Conservation (phyloP, 2,329 filamentous ascomycete genomes). For the Mycocentrospora acerina region DNA sequence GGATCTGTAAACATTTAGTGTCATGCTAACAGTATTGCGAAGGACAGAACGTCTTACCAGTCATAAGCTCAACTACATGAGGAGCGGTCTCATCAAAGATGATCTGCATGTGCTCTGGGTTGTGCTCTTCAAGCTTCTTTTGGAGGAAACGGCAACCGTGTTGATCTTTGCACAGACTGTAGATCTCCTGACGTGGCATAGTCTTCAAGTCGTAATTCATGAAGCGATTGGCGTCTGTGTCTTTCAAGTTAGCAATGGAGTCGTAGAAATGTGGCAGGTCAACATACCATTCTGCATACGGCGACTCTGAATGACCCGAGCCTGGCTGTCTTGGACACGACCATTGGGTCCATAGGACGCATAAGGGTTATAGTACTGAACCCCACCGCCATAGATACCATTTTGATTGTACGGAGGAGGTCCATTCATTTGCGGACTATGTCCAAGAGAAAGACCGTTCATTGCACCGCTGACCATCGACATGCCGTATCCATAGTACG, state of each 20-base stretch:
- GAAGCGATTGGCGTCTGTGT: constrained; percentile 64
- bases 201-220: constrained; percentile 80
- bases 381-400: constrained; percentile 23
- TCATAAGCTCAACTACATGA: constrained; percentile 97
- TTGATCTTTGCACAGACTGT: constrained; percentile 93
- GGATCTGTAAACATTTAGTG: constrained; percentile 56
- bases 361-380: constrained; percentile 32
- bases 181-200: constrained; percentile 75
- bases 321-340: constrained; percentile 71
- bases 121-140: constrained; percentile 92
- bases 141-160: constrained; percentile 96
- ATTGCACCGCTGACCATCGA: constrained; percentile 68
- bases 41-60: constrained; percentile 33
- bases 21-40: no score
- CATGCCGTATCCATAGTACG: constrained; percentile 58
- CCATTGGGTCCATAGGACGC: constrained; percentile 42
- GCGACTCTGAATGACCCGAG: constrained; percentile 73
- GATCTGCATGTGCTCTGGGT: constrained; percentile 79
- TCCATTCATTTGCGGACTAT: constrained; percentile 44
- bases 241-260: no score
- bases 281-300: constrained; percentile 62
- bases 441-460: constrained; percentile 57
- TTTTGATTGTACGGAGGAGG: constrained; percentile 24
- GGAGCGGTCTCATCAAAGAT: constrained; percentile 93
- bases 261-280: no score